phyloP scores from a whole-genome alignment of 306 rosid species.

The Hippophae tibetana region DNA sequence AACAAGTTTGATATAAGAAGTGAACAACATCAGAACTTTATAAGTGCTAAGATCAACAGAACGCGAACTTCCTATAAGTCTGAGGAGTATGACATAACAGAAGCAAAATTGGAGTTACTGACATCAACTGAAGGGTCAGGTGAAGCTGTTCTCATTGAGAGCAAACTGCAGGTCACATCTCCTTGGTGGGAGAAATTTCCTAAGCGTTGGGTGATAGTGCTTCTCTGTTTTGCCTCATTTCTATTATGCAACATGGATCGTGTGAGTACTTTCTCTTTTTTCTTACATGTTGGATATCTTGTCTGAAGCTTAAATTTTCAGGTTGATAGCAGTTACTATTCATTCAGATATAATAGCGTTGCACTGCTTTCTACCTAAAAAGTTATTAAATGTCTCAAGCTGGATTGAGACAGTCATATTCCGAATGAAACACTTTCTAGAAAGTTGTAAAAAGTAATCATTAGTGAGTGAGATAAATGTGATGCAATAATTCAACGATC shows the following conservation, averaged over 20 bases:
- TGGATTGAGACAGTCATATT: background rate
- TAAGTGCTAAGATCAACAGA: constrained; percentile 33
- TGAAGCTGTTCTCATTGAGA: constrained; percentile 59
- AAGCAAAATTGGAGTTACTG: constrained; percentile 40
- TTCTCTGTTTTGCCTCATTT: constrained; percentile 81
- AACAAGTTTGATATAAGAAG: constrained; percentile 24
- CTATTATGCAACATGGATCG: constrained; percentile 96
- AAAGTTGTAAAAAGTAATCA: background rate
- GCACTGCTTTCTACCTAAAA: background rate
- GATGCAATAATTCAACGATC: constrained; percentile 13
- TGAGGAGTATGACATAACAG: constrained; percentile 49
- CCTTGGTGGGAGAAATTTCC: constrained; percentile 76
- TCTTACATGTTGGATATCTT: background rate
- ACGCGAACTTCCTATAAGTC: constrained; percentile 53
- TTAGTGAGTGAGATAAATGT: too few species aligned
- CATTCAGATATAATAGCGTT: constrained; percentile 2
- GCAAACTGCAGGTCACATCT: constrained; percentile 31
- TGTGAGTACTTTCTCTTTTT: constrained; percentile 46
- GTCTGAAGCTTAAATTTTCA: background rate
- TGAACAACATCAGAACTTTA: constrained; percentile 23
- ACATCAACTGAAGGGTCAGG: constrained; percentile 48
- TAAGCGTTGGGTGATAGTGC: constrained; percentile 87
- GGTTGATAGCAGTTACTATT: background rate
- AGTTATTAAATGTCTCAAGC: background rate
- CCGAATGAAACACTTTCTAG: background rate